Evolutionary conservation across 108 stramenopile genomes (phyloP), one percentile per base, ranked within the genome.

Genomic region (Craspedostauros australis): DNA sequence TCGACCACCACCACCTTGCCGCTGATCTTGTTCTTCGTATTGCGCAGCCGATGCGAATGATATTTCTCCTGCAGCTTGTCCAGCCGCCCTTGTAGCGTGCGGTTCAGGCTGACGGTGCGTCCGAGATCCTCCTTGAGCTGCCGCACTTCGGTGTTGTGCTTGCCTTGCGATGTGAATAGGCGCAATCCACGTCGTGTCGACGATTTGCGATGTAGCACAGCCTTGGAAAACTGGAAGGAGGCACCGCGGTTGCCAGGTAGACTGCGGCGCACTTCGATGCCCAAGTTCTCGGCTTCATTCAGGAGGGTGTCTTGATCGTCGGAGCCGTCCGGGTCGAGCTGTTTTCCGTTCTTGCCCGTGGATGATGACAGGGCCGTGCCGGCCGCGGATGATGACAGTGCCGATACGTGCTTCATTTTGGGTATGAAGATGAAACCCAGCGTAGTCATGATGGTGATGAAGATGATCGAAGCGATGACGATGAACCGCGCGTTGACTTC

Each of bases 341-440:
- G 12, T 36, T 12, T 36, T 9, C 34, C 34, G 34, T 11, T 11
- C 34, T 9, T 11, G 9, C 34, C 11, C 12, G 34, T 12, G 34
- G 34, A 36, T 36, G 11, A 12, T 36, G 11, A 36, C 12, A 36
- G 34, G 12, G 12, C 34, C 9, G 11, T 36, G 11, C 34, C 11
- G 12, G 12, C 11, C 9, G 11, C 9, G 9, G 9, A 9, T 9
- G 34, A 36, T 12, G 34, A 12, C 12, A 11, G 34, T 36, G 34
- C 34, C 12, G 11, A 11, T 36, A 12, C 34, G 9, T 14, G 54
- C 49, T 34, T 54, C 36, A 74, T 71, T 54, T 80, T 80, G 2
- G 79, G 79, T 29, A 62, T 25, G 59, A 80, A 80, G 41, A 80
- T 74, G 4, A 76, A 36, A 21, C 64, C 36, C 9, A 71, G 21